These are phyloP conservation scores for Hypoxylon rubiginosum DNA, from an alignment of 2,329 filamentous ascomycete genomes.

Conservation along the genomic window DNA sequence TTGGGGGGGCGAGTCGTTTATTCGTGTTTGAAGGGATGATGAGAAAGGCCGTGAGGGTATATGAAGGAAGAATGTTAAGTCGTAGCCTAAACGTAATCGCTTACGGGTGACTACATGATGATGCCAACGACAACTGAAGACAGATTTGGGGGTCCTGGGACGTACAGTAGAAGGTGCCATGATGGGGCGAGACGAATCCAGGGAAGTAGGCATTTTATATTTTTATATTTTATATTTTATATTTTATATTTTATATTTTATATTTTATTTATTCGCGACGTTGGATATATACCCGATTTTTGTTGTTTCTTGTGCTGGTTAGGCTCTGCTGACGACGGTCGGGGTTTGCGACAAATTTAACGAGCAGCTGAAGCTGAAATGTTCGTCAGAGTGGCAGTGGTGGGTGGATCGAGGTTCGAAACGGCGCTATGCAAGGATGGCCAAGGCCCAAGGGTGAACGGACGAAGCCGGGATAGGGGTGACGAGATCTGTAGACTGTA, in stretches of 20 bases:
- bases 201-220: conserved; percentile 66
- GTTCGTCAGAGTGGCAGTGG: conserved; percentile 33
- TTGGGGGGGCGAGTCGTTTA: not conserved
- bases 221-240: not conserved
- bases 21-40: not conserved
- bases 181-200: conserved; percentile 72
- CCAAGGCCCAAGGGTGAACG: conserved; percentile 15
- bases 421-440: conserved; percentile 41
- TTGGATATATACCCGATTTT: conserved; percentile 1
- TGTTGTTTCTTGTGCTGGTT: conserved; percentile 16
- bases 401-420: conserved; percentile 41
- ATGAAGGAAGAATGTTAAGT: not conserved
- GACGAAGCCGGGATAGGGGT: conserved; percentile 33
- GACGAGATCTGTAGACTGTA: conserved; percentile 22
- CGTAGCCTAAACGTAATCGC: not conserved
- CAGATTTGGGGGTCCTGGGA: conserved; percentile 44
- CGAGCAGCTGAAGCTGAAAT: conserved; percentile 16
- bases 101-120: conserved; percentile 5
- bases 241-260: too few relatives aligned
- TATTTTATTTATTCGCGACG: conserved; percentile 1
- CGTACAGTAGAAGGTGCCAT: conserved; percentile 71
- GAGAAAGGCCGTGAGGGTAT: not conserved
- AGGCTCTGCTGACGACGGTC: conserved; percentile 4
- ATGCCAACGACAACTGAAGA: conserved; percentile 18
- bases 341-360: conserved; percentile 36